phyloP scores from a whole-genome alignment of 78 protist genomes.

The Chrysochromulina tobinii region DNA sequence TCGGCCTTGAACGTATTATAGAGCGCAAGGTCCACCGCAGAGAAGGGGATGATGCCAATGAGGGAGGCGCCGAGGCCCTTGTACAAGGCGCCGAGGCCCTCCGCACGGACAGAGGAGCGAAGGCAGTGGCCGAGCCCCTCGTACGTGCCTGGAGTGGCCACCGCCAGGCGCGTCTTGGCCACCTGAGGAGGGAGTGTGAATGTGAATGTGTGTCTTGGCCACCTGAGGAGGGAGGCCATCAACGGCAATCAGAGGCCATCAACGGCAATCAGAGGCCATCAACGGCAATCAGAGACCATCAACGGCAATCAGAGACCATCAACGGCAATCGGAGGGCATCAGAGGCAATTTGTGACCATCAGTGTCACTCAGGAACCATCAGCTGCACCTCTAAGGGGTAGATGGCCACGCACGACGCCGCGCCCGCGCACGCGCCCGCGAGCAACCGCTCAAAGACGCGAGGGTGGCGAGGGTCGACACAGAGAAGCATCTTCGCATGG shows the following conservation, averaged over 20 bases:
- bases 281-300: too few species aligned
- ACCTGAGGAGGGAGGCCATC: too few species aligned
- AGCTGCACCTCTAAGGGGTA: slow-evolving; percentile 35
- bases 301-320: too few species aligned
- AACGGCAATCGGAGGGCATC: too few species aligned
- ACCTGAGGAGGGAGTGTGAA: background rate
- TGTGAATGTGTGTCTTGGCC: too few species aligned
- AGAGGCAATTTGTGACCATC: too few species aligned
- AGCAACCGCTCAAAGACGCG: background rate
- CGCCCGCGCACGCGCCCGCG: slow-evolving; percentile 39
- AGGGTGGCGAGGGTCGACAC: background rate
- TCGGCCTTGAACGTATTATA: background rate
- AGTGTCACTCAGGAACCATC: too few species aligned
- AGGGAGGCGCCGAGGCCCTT: slow-evolving; percentile 19
- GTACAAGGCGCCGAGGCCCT: slow-evolving; percentile 32
- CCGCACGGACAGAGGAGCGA: background rate
- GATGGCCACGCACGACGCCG: background rate
- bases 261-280: too few species aligned
- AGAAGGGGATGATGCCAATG: slow-evolving; percentile 34
- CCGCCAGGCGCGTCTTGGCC: slow-evolving; percentile 39
- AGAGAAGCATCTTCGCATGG: background rate
- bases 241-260: too few species aligned
- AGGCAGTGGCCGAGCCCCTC: background rate
- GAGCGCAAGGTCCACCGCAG: slow-evolving; percentile 22
- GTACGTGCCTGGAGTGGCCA: background rate